These are phyloP conservation scores for Sanghuangporus baumii DNA, from an alignment of 1,284 basidiomycete genomes.

Conservation along the genomic window DNA sequence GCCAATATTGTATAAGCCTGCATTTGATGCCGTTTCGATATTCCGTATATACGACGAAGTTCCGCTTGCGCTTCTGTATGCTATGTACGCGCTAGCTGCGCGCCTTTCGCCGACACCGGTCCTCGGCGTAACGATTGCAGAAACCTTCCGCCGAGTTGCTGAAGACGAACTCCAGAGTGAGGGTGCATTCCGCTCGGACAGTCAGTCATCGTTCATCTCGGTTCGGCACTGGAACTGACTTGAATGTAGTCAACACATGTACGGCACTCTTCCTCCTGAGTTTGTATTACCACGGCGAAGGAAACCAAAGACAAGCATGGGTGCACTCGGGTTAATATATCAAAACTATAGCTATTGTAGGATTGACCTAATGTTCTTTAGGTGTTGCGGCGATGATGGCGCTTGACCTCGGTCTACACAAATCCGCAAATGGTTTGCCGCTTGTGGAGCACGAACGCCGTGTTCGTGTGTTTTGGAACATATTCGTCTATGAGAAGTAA, in stretches of 20 bases:
- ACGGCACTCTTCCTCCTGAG: conserved; percentile 16
- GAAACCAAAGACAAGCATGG: conserved; percentile 19
- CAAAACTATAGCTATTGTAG: neutral
- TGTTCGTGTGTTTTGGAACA: conserved; percentile 20
- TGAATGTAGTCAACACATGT: conserved; percentile 12
- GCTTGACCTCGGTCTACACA: conserved; percentile 18
- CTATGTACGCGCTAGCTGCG: conserved; percentile 14
- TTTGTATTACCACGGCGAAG: conserved; percentile 18
- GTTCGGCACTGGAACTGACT: neutral
- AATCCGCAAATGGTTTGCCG: conserved; percentile 9
- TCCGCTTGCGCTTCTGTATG: conserved; percentile 15
- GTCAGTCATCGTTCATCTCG: conserved; percentile 3
- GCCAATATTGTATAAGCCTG: conserved; percentile 18
- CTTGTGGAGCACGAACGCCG: conserved; percentile 17
- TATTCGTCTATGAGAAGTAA: conserved; percentile 19
- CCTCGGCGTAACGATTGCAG: conserved; percentile 5
- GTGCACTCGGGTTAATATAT: conserved; percentile 12
- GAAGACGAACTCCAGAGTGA: conserved; percentile 16
- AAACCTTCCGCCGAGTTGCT: conserved; percentile 11
- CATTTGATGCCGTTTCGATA: conserved; percentile 16
- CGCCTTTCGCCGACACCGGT: conserved; percentile 12
- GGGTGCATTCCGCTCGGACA: conserved; percentile 15
- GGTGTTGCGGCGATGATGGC: conserved; percentile 20
- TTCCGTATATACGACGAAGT: conserved; percentile 17
- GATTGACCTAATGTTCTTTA: neutral